Evolutionary conservation across 495 filamentous ascomycete species (phyloP).

Genomic region (Penicillium ochrochloron): DNA sequence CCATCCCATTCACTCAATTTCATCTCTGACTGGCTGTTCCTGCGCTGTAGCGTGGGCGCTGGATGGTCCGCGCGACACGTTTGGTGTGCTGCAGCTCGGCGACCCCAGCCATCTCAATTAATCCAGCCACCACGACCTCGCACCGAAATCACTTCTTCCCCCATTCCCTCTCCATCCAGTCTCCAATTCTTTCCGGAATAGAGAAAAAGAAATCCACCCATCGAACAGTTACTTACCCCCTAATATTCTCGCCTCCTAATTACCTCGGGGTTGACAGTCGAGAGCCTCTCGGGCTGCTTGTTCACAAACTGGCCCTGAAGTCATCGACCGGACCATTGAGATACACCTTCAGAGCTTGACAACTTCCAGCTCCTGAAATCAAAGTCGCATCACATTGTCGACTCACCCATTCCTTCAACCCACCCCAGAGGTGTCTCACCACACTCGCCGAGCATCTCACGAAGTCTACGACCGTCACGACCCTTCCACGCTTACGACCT

Average conservation of each 20-base stretch:
- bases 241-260: conserved; percentile 4
- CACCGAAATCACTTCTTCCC: conserved; percentile 14
- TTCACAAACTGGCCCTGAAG: background rate
- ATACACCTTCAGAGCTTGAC: conserved; percentile 19
- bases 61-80: conserved; percentile 33
- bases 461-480: conserved; percentile 66
- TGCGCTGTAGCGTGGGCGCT: conserved; percentile 18
- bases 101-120: conserved; percentile 41
- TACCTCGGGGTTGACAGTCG: conserved; percentile 16
- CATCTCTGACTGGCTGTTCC: conserved; percentile 7
- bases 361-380: conserved; percentile 17
- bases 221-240: background rate
- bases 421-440: conserved; percentile 49
- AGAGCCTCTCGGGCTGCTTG: conserved; percentile 13
- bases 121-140: conserved; percentile 35
- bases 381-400: conserved; percentile 42
- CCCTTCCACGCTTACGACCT: conserved; percentile 53
- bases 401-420: conserved; percentile 24
- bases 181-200: background rate
- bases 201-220: background rate
- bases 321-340: conserved; percentile 22
- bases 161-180: conserved; percentile 7
- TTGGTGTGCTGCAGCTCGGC: conserved; percentile 35
- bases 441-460: conserved; percentile 50
- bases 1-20: conserved; percentile 7